phyloP scores from a whole-genome alignment of 768 basidiomycete genomes.

The Multifurca ochricompacta region DNA sequence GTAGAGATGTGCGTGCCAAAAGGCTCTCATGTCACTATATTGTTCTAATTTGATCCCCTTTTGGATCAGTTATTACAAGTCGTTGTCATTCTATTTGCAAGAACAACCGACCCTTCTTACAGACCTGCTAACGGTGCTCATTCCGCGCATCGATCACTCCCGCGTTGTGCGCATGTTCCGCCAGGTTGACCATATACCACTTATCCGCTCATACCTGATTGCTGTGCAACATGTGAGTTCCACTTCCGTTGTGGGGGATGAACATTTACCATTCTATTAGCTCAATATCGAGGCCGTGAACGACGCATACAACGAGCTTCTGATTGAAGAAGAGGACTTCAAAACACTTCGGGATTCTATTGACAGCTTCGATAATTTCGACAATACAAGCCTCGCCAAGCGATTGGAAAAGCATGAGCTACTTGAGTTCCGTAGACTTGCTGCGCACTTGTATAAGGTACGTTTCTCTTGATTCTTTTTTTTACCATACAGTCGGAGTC shows the following conservation, averaged over 20 bases:
- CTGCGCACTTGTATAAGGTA: conserved; percentile 94
- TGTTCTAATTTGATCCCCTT: conserved; percentile 1
- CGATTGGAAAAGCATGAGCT: conserved; percentile 85
- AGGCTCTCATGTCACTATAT: not conserved
- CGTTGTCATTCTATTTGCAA: conserved; percentile 88
- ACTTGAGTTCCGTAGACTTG: conserved; percentile 90
- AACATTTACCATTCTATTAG: conserved; percentile 31
- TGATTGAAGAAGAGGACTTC: conserved; percentile 99
- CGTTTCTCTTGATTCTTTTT: conserved; percentile 8
- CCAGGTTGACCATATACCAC: conserved; percentile 90
- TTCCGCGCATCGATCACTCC: conserved; percentile 89
- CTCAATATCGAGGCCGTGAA: conserved; percentile 96
- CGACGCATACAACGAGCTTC: conserved; percentile 94
- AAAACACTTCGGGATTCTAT: conserved; percentile 96
- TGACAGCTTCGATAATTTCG: conserved; percentile 98
- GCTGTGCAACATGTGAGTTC: conserved; percentile 82
- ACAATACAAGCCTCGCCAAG: conserved; percentile 79
- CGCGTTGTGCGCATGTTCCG: conserved; percentile 95
- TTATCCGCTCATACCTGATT: conserved; percentile 93
- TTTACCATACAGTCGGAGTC: not conserved
- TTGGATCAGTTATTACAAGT: conserved; percentile 77
- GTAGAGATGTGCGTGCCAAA: conserved; percentile 73
- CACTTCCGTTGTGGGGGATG: not conserved
- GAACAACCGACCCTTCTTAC: conserved; percentile 91
- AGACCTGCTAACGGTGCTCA: conserved; percentile 86